Evolutionary conservation across 2,329 filamentous ascomycete genomes (phyloP), one percentile per base, ranked within the genome.

Genomic region (Penicillium thymicola): DNA sequence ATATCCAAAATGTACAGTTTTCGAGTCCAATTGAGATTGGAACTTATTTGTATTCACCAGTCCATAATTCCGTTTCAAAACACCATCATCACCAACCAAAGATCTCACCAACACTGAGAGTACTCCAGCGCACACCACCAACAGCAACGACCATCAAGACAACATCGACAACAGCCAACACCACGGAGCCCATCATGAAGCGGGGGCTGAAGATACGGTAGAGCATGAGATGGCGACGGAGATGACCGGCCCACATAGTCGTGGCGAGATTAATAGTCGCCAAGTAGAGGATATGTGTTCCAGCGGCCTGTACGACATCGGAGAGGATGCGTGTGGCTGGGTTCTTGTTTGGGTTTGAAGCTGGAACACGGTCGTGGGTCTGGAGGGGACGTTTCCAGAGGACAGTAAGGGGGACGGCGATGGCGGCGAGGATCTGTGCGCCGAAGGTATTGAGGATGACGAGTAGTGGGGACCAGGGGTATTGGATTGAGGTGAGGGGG

Each of bases 181-280:
- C 82, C 4, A 83, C 76, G 0, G 86, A 87, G 0, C 88, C 91
- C 71, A 90, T 83, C 88, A 99, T 90, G 77, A 93, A 99, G 28
- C 93, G 79, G 45, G 94, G 94, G 75, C 84, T 88, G 70, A 99
- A 99, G 42, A 99, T 91, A 41, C 94, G 84, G 76, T 94, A 99
- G 30, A 99, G 82, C 94, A 99, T 99, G 61, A 99, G 81, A 78
- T 99, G 94, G 50, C 94, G 82, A 52, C 94, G 82, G 67, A 99
- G 76, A 77, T 91, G 87, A 1, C 90, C 92, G 0, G 93, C 90
- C 88, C 93, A 97, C 72, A 89, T 85, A 66, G 94, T 95, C 5
- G 92, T 96, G 0, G 91, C 90, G 23, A 96, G 76, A 28, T 88
- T 88, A 70, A 97, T 84, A 9, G 89, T 88, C 5, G 90, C 90